A percentile compares a stretch with the other conserved stretches of the same genome.
Conservation (phyloP, 2,329 filamentous ascomycete species). For the Cladosporium cucumerinum region DNA sequence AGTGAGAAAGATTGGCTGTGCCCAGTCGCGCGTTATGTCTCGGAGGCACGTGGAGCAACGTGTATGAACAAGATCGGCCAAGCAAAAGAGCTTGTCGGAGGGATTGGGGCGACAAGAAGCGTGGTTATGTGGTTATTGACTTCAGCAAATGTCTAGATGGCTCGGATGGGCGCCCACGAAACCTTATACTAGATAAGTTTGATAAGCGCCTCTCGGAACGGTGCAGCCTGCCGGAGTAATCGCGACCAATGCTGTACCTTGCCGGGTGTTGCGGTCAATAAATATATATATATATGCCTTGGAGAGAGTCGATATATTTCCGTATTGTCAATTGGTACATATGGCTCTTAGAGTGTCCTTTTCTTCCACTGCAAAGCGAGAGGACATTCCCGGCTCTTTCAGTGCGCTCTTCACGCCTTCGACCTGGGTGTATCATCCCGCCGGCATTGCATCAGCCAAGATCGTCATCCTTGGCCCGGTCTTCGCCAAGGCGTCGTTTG, state of each 20-base stretch:
- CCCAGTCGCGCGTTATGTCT: conserved; percentile 12
- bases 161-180: conserved; percentile 6
- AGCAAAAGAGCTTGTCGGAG: conserved; percentile 12
- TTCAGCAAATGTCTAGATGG: conserved; percentile 3
- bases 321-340: not conserved
- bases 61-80: not conserved
- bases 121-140: not conserved
- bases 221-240: not conserved
- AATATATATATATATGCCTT: not conserved
- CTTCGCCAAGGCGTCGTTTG: not conserved
- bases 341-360: not conserved
- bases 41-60: conserved; percentile 10
- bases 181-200: not conserved
- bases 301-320: not conserved
- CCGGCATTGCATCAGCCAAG: not conserved
- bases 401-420: not conserved
- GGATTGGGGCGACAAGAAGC: not conserved
- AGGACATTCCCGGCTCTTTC: not conserved
- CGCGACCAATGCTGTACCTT: not conserved
- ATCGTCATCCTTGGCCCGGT: not conserved
- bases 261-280: not conserved
- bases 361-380: not conserved
- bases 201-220: not conserved
- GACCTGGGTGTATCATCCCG: not conserved
- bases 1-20: conserved; percentile 3